A percentile compares a stretch with the other conserved stretches of the same genome.
Conservation (phyloP, 768 basidiomycete genomes). For the Lepiota brunneoincarnata region DNA sequence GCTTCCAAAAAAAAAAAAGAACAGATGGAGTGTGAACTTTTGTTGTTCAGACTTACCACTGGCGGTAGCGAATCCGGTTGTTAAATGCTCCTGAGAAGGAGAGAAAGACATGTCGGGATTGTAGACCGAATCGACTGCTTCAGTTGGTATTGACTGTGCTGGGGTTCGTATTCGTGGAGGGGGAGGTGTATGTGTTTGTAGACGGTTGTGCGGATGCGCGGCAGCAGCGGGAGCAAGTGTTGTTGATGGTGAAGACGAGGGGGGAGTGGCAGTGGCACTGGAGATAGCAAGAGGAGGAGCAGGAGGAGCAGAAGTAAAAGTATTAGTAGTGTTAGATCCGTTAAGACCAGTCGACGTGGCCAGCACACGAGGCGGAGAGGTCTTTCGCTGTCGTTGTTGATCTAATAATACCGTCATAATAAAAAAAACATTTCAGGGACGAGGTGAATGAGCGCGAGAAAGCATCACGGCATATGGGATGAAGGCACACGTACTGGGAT, state of each 20-base stretch:
- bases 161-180: neutral
- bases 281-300: neutral
- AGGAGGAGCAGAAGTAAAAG: neutral
- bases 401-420: no score
- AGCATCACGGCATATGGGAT: neutral
- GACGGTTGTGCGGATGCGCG: neutral
- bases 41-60: slow-evolving; percentile 9
- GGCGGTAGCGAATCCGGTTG: neutral
- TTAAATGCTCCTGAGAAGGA: neutral
- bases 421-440: neutral
- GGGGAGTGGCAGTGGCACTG: neutral
- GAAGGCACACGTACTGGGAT: neutral
- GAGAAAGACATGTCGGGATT: no score
- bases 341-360: no score
- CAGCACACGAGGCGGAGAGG: no score
- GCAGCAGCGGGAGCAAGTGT: neutral
- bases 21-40: neutral
- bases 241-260: neutral
- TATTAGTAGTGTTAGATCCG: no score
- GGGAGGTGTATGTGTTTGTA: neutral
- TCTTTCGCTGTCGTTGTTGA: no score
- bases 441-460: neutral
- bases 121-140: no score
- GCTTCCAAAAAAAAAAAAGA: neutral
- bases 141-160: no score